Conservation (phyloP, 1,284 basidiomycete genomes). For the Austropuccinia psidii region DNA sequence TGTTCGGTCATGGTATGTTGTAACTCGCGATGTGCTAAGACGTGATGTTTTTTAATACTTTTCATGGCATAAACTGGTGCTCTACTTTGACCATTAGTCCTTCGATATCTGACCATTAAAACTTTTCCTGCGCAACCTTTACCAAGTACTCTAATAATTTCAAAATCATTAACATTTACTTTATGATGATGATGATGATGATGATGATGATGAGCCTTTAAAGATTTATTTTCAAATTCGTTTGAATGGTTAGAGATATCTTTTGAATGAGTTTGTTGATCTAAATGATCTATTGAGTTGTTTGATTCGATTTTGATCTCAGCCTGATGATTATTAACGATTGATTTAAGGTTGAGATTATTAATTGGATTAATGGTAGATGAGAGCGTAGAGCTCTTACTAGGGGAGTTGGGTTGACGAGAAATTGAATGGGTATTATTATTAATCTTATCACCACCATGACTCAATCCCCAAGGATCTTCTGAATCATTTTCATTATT, state of each 20-base stretch:
- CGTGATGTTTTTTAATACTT: slow-evolving; percentile 91
- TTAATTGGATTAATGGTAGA: no score
- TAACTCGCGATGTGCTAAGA: slow-evolving; percentile 87
- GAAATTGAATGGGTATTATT: background rate
- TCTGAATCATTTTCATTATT: no score
- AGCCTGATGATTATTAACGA: no score
- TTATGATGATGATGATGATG: slow-evolving; percentile 4
- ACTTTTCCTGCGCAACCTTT: slow-evolving; percentile 91
- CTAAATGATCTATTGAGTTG: no score
- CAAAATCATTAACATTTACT: slow-evolving; percentile 67
- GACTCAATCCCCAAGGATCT: no score
- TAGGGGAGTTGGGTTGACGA: background rate
- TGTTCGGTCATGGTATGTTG: slow-evolving; percentile 93
- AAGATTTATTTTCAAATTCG: no score
- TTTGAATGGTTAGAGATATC: no score
- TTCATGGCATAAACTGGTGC: slow-evolving; percentile 74
- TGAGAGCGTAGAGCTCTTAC: background rate
- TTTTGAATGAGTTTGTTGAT: no score
- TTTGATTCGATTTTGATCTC: no score
- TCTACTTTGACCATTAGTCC: background rate
- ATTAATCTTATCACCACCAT: background rate
- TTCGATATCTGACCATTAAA: slow-evolving; percentile 37
- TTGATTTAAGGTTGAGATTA: no score
- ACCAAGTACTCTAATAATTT: slow-evolving; percentile 88
- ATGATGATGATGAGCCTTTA: no score